Conservation (phyloP, 768 basidiomycete species). For the Boletus sp. region DNA sequence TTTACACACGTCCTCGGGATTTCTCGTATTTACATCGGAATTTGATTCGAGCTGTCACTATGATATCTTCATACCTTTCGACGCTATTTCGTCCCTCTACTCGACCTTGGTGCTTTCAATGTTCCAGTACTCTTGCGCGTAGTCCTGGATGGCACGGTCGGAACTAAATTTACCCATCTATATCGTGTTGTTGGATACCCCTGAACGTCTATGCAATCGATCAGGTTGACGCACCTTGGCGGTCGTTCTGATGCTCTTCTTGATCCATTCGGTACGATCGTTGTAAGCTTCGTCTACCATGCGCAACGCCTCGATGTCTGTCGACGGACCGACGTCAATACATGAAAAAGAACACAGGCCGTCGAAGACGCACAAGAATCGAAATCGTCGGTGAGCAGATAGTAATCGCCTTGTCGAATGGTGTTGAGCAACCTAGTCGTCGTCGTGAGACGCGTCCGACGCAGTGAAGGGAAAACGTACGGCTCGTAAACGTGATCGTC, state of each 20-base stretch:
- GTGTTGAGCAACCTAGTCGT: conserved; percentile 63
- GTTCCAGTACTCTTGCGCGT: conserved; percentile 88
- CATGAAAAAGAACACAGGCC: background rate
- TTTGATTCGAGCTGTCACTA: conserved; percentile 7
- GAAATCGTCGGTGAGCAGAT: conserved; percentile 89
- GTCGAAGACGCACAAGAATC: conserved; percentile 66
- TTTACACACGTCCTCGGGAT: conserved; percentile 7
- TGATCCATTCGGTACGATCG: conserved; percentile 85
- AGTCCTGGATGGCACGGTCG: conserved; percentile 89
- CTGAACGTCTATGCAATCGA: conserved; percentile 66
- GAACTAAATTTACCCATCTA: conserved; percentile 96
- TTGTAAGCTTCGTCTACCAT: conserved; percentile 90
- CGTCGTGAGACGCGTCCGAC: conserved; percentile 12
- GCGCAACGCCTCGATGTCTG: conserved; percentile 76
- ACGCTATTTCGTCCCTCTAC: conserved; percentile 4
- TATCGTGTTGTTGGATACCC: conserved; percentile 32
- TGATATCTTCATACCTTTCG: conserved; percentile 1
- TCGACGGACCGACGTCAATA: background rate
- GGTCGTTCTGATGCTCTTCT: conserved; percentile 83
- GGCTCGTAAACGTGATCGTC: conserved; percentile 82
- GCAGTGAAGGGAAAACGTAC: conserved; percentile 42
- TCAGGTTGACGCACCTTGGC: conserved; percentile 52
- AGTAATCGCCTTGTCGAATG: conserved; percentile 73
- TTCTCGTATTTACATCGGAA: conserved; percentile 5
- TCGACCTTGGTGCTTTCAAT: conserved; percentile 49